Base-by-base conservation (phyloP, 2,329 filamentous ascomycete genomes). In the Falciphora oryzae region DNA sequence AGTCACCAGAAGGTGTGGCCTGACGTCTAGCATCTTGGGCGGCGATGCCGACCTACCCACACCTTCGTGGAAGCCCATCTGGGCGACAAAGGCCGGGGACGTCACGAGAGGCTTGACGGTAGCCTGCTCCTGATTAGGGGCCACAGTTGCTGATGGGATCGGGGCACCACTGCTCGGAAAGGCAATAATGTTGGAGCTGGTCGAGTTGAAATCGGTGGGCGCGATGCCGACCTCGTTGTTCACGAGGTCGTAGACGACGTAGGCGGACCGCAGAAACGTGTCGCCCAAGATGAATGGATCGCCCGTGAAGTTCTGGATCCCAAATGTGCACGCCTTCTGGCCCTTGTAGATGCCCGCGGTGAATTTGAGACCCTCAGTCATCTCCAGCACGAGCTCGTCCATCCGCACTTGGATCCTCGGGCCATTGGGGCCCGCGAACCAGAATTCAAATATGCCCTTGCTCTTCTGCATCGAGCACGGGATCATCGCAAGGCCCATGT, bases 201-300 rank as follows among this genome's bases (percentile, higher is more conserved):
- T 83, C 1, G 81, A 76, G 71, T 85, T 85, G 73, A 86, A 85
- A 66, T 84, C 77, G 14, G 85, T 85, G 22, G 78, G 75, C 4
- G 84, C 85, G 27, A 87, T 73, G 25, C 72, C 83, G 64, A 87
- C 77, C 69, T 86, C 75, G 70, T 85, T 83, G 72, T 86, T 86
- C 62, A 80, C 77, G 27, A 86, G 74, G 67, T 87, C 85, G 67
- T 85, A 87, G 10, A 86, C 83, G 7, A 86, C 81, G 66, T 86
- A 87, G 1, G 84, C 84, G 1, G 83, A 86, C 64, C 85, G 80
- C 38, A 87, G 73, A 70, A 87, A 87, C 0, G 81, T 84, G 69
- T 85, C 84, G 58, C 85, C 85, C 13, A 87, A 78, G 57, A 86
- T 75, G 68, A 75, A 83, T 0, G 79, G 74, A 2, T 73, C 67